These are phyloP conservation scores for Curvularia hawaiiensis DNA, from an alignment of 2,329 filamentous ascomycete species.

Conservation along the genomic window DNA sequence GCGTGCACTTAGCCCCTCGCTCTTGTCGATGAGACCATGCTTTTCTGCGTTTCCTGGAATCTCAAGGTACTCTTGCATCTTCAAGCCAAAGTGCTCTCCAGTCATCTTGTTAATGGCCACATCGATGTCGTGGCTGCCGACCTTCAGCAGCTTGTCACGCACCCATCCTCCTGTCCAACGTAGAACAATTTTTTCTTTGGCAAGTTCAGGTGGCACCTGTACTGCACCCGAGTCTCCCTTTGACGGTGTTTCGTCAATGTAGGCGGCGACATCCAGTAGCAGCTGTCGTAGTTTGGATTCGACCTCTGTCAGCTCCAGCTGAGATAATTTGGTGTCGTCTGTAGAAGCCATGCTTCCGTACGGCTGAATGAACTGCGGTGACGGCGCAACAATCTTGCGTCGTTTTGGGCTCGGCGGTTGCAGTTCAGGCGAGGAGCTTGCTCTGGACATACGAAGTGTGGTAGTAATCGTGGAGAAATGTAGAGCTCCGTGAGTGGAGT, in stretches of 20 bases:
- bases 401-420: conserved; percentile 41
- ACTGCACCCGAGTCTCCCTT: conserved; percentile 37
- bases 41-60: conserved; percentile 63
- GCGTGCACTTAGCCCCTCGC: conserved; percentile 43
- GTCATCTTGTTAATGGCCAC: conserved; percentile 87
- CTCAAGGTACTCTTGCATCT: conserved; percentile 71
- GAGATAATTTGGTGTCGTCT: conserved; percentile 20
- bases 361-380: conserved; percentile 29
- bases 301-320: conserved; percentile 67
- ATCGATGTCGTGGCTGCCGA: conserved; percentile 80
- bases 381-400: conserved; percentile 29
- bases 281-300: conserved; percentile 77
- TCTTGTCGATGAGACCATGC: conserved; percentile 58
- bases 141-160: conserved; percentile 77
- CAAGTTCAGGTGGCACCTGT: conserved; percentile 52
- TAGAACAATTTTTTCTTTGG: conserved; percentile 59
- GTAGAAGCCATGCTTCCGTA: conserved; percentile 38
- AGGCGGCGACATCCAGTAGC: conserved; percentile 79
- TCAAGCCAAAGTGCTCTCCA: conserved; percentile 73
- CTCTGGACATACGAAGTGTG: conserved; percentile 40
- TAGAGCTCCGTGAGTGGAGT: not conserved
- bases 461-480: conserved; percentile 5
- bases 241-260: conserved; percentile 59
- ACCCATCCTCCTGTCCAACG: conserved; percentile 90
- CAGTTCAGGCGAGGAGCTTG: conserved; percentile 21